These are phyloP conservation scores for Cladosporium cucumerinum DNA, from an alignment of 2,329 filamentous ascomycete genomes.

Conservation along the genomic window DNA sequence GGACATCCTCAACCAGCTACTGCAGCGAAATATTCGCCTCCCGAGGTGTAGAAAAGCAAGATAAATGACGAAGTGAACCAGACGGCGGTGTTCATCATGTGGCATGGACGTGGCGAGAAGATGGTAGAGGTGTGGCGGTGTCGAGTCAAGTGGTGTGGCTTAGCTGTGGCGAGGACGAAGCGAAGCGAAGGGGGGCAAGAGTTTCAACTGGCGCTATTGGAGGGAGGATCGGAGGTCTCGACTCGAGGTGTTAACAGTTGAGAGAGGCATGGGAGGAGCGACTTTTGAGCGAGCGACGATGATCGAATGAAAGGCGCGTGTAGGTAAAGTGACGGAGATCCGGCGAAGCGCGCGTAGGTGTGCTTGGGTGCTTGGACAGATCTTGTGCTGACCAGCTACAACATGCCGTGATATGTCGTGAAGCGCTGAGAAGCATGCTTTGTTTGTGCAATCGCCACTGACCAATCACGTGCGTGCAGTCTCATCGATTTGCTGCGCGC, in stretches of 20 bases:
- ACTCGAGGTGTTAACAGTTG: neutral
- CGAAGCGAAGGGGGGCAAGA: neutral
- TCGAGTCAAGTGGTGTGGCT: neutral
- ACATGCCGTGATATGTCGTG: neutral
- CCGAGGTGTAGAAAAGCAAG: neutral
- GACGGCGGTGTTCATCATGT: neutral
- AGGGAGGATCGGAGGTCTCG: neutral
- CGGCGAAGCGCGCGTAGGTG: neutral
- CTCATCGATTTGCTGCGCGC: neutral
- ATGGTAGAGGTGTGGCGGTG: conserved; percentile 1
- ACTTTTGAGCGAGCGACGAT: neutral
- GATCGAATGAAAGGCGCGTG: too few relatives aligned
- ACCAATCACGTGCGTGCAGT: neutral
- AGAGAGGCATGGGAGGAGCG: neutral
- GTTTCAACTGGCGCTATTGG: neutral
- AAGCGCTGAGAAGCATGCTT: neutral
- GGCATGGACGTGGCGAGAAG: neutral
- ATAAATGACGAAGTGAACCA: neutral
- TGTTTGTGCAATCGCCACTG: neutral
- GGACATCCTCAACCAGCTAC: neutral
- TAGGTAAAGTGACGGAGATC: neutral
- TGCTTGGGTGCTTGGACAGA: neutral
- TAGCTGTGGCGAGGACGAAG: neutral
- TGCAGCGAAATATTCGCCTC: neutral
- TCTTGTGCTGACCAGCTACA: neutral